These are phyloP conservation scores for Hyphopichia fennica DNA, from an alignment of 1,139 yeast species.

Conservation along the genomic window DNA sequence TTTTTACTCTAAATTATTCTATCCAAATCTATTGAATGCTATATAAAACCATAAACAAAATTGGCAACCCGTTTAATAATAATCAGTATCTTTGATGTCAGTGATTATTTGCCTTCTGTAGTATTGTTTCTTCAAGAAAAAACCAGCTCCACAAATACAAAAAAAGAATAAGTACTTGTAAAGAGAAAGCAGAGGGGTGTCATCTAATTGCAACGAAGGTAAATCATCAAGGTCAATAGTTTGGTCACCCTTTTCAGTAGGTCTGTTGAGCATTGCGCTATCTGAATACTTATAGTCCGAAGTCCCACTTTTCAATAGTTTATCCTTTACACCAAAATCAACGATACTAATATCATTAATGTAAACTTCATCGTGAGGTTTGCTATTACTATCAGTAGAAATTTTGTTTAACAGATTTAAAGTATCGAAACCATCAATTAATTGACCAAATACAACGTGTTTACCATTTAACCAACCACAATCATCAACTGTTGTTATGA, in stretches of 20 bases:
- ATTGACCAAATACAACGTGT: slow-evolving; percentile 59
- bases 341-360: slow-evolving; percentile 28
- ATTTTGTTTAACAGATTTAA: slow-evolving; percentile 36
- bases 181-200: background rate
- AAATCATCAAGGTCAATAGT: background rate
- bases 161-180: slow-evolving; percentile 16
- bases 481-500: slow-evolving; percentile 31
- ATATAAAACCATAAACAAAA: too few relatives aligned
- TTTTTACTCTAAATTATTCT: background rate
- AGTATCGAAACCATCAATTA: slow-evolving; percentile 43
- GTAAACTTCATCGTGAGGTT: slow-evolving; percentile 35
- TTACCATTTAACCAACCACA: slow-evolving; percentile 49
- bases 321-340: slow-evolving; percentile 7
- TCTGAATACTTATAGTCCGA: slow-evolving; percentile 3
- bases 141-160: slow-evolving; percentile 14
- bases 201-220: background rate
- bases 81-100: slow-evolving; percentile 29
- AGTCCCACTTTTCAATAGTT: slow-evolving; percentile 2
- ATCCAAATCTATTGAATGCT: too few relatives aligned
- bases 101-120: slow-evolving; percentile 25
- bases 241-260: background rate
- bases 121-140: slow-evolving; percentile 16
- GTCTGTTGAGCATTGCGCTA: background rate
- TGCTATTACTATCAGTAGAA: slow-evolving; percentile 35
- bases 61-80: too few relatives aligned